Evolutionary conservation across 371 early-diverging fungal genomes (phyloP).

Genomic region (Thermomucor indicae-seudaticae): DNA sequence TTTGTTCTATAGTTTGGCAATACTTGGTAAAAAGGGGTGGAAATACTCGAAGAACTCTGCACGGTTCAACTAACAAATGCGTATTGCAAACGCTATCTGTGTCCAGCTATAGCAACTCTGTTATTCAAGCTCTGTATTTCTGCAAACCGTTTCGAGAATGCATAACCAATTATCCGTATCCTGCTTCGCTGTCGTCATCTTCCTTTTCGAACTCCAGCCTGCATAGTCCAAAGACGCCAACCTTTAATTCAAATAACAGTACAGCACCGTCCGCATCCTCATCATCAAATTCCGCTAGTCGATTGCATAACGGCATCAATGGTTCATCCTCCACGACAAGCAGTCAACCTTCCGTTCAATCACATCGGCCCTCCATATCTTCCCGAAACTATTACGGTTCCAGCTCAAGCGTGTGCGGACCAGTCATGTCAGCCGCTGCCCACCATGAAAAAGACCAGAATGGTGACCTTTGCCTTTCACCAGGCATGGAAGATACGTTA

Average conservation of each 20-base stretch:
- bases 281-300: constrained; percentile 4
- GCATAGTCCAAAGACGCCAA: too few species aligned
- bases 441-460: constrained; percentile 33
- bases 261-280: constrained; percentile 23
- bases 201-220: too few species aligned
- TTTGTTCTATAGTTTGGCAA: constrained; percentile 75
- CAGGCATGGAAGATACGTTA: constrained; percentile 74
- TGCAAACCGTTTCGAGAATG: constrained; percentile 95
- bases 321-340: constrained; percentile 14
- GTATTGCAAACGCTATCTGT: not conserved
- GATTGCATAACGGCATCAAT: constrained; percentile 4
- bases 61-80: not conserved
- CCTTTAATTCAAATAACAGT: too few species aligned
- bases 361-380: constrained; percentile 7
- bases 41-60: too few species aligned
- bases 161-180: constrained; percentile 65
- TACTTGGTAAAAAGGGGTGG: constrained; percentile 87
- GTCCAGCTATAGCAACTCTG: constrained; percentile 90
- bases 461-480: constrained; percentile 37
- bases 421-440: constrained; percentile 5
- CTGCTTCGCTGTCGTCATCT: constrained; percentile 21
- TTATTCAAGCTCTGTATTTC: constrained; percentile 93
- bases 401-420: not conserved
- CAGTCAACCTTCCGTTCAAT: constrained; percentile 11
- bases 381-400: constrained; percentile 1